Base-by-base conservation (phyloP, 2,329 filamentous ascomycete genomes). In the Passalora sequoiae region DNA sequence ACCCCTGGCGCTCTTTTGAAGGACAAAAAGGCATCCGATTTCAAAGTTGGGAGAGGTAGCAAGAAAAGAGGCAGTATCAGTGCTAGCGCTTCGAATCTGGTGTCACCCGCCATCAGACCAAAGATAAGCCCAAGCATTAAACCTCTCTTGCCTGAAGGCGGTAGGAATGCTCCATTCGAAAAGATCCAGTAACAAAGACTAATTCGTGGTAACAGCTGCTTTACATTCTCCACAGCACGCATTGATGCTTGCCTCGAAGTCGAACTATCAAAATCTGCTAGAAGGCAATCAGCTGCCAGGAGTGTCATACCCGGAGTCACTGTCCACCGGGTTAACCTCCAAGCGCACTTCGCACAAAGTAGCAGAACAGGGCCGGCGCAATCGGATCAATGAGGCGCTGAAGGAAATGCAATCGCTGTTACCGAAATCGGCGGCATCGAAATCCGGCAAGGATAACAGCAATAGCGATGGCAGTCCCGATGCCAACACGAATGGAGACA, bases 321-420 rank as follows among this genome's bases (percentile, higher is more conserved):
- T 98, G 30, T 94, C 89, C 5, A 94, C 89, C 16, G 95, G 95
- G 53, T 71, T 98, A 19, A 96, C 89, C 0, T 95, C 89, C 3
- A 98, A 98, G 70, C 84, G 91, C 40, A 97, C 92, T 2, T 95
- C 89, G 31, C 92, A 98, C 70, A 98, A 98, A 67, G 87, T 98
- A 54, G 92, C 92, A 13, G 92, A 98, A 68, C 92, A 98, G 69
- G 92, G 92, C 5, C 81, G 92, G 36, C 77, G 92, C 46, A 97
- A 98, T 62, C 81, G 92, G 36, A 97, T 98, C 67, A 98, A 98
- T 63, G 85, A 83, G 41, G 92, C 92, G 0, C 72, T 98, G 16
- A 87, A 91, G 56, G 85, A 96, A 64, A 95, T 98, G 65, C 89
- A 92, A 38, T 77, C 81, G 0, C 73, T 98, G 2, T 71, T 98